These are phyloP conservation scores for Solanum corneliomulleri DNA, from an alignment of 257 asterid species.

Conservation along the genomic window DNA sequence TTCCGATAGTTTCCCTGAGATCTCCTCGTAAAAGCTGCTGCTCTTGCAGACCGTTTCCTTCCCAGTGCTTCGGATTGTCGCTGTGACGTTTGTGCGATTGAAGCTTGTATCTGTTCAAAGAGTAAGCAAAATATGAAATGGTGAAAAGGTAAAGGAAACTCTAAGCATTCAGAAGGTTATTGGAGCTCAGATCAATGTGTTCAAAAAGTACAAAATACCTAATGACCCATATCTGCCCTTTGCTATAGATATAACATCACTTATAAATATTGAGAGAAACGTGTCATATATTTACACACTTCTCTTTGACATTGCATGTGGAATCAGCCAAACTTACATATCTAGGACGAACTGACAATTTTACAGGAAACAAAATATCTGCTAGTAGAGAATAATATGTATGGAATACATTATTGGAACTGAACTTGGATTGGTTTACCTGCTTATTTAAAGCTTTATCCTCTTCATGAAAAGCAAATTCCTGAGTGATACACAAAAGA, in stretches of 20 bases:
- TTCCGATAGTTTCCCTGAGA: conserved; percentile 49
- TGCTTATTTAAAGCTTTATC: conserved; percentile 89
- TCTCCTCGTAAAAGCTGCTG: conserved; percentile 46
- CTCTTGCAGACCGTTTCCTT: conserved; percentile 61
- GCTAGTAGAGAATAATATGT: background rate
- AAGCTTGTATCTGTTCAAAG: conserved; percentile 76
- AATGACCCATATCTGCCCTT: background rate
- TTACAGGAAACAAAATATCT: background rate
- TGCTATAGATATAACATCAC: background rate
- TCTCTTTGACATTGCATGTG: background rate
- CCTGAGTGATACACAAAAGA: conserved; percentile 29
- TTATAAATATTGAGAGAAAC: background rate
- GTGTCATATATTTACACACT: background rate
- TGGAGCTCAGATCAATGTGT: background rate
- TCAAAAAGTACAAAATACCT: background rate
- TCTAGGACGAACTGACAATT: background rate
- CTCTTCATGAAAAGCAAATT: conserved; percentile 89
- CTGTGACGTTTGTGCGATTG: conserved; percentile 73
- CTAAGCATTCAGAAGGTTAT: background rate
- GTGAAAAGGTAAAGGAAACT: background rate
- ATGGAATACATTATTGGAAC: background rate
- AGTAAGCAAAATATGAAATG: conserved; percentile 1
- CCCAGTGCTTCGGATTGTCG: conserved; percentile 96
- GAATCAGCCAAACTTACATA: background rate
- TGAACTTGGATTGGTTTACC: conserved; percentile 23